Base-by-base conservation (phyloP, 306 rosid genomes). In the Fragaria ananassa region DNA sequence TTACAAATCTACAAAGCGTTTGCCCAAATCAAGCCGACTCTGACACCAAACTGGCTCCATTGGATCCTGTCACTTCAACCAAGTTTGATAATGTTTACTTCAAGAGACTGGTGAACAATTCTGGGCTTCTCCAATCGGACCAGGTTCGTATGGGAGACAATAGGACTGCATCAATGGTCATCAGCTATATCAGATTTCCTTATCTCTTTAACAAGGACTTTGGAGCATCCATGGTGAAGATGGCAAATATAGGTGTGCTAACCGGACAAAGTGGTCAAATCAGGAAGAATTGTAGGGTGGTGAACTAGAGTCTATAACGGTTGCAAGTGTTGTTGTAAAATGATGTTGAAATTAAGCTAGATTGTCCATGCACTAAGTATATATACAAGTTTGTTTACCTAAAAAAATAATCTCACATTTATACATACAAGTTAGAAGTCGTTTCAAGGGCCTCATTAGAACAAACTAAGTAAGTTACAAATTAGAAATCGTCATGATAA, bases 61-160 rank as follows among this genome's bases (percentile, higher is more conserved):
- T 92, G 73, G 97, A 92, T 75, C 47, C 86, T 0, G 78, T 79
- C 35, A 80, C 97, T 0, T 65, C 82, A 17, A 76, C 75, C 86
- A 84, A 65, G 71, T 95, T 92, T 47, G 99, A 92, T 72, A 92
- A 95, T 79, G 45, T 69, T 53, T 95, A 89, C 74, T 95, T 79
- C 87, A 89, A 34, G 74, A 92, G 86, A 81, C 77, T 94, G 21
- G 70, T 94, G 57, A 89, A 79, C 84, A 92, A 84, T 41, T 76
- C 87, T 1, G 98, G 84, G 29, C 77, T 94, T n/a, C 92, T 94
- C 66, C 90, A 86, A 64, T 85, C 98, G 17, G 97, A 95, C 78
- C 97, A 95, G 76, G 96, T 83, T 60, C 96, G 90, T 18, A 47
- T 90, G 85, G 77, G 72, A 35, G 88, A 95, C 76, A 87, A 68